Evolutionary conservation across 208 protist genomes (phyloP), one percentile per base, ranked within the genome.

Genomic region (Novymonas esmeraldas): DNA sequence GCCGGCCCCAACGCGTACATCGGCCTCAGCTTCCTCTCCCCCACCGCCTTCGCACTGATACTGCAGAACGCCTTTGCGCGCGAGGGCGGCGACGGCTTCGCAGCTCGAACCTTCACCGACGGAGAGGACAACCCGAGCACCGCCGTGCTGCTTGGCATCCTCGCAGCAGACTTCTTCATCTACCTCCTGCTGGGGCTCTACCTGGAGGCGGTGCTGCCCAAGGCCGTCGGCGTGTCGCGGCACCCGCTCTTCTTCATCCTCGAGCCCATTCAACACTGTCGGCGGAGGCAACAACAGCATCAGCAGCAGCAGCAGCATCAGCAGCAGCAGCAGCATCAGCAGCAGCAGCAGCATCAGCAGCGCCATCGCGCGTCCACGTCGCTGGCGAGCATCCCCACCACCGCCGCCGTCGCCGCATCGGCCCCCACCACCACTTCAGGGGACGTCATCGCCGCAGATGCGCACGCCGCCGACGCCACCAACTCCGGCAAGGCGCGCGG

Each of bases 191-290:
- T 94, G 20, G 79, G 79, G 61, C 22, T 84, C 22, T 94, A 94
- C 72, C 64, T 94, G n/a, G 88, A 94, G n/a, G 66, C 55, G 18
- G 85, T 94, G 41, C 66, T 92, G 41, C 88, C 85, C 16, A 70
- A 69, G 55, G 72, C 79, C 24, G 78, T 67, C 63, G 88, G 88
- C 18, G 74, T 75, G 10, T 38, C 48, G 16, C 72, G 68, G 48
- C 72, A 85, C 59, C 80, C 80, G 29, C 50, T 86, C 38, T 92
- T 88, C 68, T 90, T 82, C 46, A 75, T 87, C 33, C 50, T 80
- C 22, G 76, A 80, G 33, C 75, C 76, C 10, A 54, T 70, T 41
- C 45, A 51, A 6, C 48, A 45, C 55, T 85, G 55, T 61, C 52
- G 58, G 41, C 22, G 69, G 72, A 29, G 20, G 54, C 39, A 59